Evolutionary conservation across 2,329 filamentous ascomycete species (phyloP).

Genomic region (Fusarium circinatum): DNA sequence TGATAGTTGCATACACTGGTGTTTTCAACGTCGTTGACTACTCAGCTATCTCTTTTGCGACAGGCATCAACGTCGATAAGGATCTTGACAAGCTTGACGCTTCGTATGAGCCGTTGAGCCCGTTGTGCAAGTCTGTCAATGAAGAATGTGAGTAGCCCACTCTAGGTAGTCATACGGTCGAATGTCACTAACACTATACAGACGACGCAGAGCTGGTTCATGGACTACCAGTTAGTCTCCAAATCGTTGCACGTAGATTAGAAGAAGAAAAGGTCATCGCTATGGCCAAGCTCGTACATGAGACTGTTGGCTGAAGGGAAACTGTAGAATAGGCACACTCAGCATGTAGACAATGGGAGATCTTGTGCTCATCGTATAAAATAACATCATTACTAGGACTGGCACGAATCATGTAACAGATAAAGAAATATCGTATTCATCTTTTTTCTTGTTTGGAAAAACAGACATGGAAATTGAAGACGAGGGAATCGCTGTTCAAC

Average conservation of each 20-base stretch:
- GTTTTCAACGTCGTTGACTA: slow-evolving; percentile 63
- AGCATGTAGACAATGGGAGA: background rate
- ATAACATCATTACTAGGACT: background rate
- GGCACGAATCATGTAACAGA: slow-evolving; percentile 7
- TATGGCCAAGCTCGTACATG: slow-evolving; percentile 32
- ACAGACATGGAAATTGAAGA: slow-evolving; percentile 24
- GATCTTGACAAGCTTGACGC: slow-evolving; percentile 48
- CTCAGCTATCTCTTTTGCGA: slow-evolving; percentile 58
- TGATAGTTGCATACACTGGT: slow-evolving; percentile 59
- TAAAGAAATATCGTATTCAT: slow-evolving; percentile 41
- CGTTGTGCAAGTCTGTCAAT: slow-evolving; percentile 52
- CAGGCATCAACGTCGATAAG: slow-evolving; percentile 54
- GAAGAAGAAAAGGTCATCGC: slow-evolving; percentile 55
- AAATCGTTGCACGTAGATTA: slow-evolving; percentile 55
- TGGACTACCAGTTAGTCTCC: slow-evolving; percentile 56
- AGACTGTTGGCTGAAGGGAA: slow-evolving; percentile 1
- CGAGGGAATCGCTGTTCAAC: slow-evolving; percentile 12
- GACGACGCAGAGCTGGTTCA: slow-evolving; percentile 54
- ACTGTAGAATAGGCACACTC: background rate
- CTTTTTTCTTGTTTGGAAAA: slow-evolving; percentile 38
- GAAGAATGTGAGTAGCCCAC: slow-evolving; percentile 54
- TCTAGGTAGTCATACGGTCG: accelerated
- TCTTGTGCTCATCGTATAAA: background rate
- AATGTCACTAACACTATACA: slow-evolving; percentile 22
- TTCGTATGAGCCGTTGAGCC: slow-evolving; percentile 49